Base-by-base conservation (phyloP, 2,329 filamentous ascomycete species). In the Colletotrichum euphorbiae region DNA sequence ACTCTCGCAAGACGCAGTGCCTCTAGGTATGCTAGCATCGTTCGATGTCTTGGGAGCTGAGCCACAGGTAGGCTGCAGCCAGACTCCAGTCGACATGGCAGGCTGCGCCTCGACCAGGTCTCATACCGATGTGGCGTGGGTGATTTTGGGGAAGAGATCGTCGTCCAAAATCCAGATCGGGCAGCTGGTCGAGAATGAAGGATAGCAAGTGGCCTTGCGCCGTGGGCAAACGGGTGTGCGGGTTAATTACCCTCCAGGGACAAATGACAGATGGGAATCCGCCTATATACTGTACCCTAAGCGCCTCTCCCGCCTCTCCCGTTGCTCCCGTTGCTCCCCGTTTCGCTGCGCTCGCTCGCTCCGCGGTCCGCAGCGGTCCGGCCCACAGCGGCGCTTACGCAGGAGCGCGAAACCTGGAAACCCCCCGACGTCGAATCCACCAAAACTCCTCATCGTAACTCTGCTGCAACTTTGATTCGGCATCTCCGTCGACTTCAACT, bases 361-460 rank as follows among this genome's bases (percentile, higher is more conserved):
- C 42, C 57, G 61, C 61, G 61, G 61, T 58, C 43, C 42, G 21
- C 21, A 3, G 21, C 24, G 61, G 36, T 40, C 61, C 52, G 61
- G 52, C 52, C 61, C 52, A 31, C 51, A 31, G 21, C 45, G 62
- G 62, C 55, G 36, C 55, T 65, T 52, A n/a, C n/a, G n/a, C n/a
- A 48, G 12, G 33, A 56, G 52, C 36, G 28, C 28, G 6, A 28
- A 8, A 31, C 13, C n/a, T n/a, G n/a, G n/a, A 38, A 1, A 38
- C 42, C 42, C n/a, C n/a, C n/a, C n/a, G n/a, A 11, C 38, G 0
- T 21, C 19, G 24, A 3, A 17, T 19, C 46, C 12, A 4, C 5
- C 42, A 6, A 12, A 1, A 3, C 52, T 55, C 33, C 17, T n/a
- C 7, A 15, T 40, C 9, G 3, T 8, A 55, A 21, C 52, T n/a